Percentiles rank a stretch among this genome's conserved stretches.
Evolutionary conservation across 768 basidiomycete species (phyloP).

Genomic region (Termitomyces sp.): DNA sequence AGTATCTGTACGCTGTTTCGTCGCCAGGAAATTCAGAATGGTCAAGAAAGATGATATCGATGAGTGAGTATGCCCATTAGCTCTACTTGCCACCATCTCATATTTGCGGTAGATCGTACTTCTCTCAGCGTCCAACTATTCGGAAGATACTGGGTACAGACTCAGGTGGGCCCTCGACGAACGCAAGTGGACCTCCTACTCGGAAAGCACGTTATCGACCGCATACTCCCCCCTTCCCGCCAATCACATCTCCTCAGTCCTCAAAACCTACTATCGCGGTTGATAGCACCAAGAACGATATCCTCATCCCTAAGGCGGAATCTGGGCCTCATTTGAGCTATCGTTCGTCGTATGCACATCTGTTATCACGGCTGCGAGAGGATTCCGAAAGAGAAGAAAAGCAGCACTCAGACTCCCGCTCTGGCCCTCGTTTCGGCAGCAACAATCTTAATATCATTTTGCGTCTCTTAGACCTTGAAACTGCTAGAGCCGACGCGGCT

Average conservation of each 20-base stretch:
- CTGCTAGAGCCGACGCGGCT: conserved; percentile 37
- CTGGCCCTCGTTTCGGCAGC: conserved; percentile 10
- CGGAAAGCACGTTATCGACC: conserved; percentile 4
- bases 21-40: background rate
- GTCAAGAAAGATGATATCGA: background rate
- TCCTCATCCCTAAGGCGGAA: background rate
- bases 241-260: background rate
- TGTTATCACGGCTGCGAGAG: background rate
- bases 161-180: background rate
- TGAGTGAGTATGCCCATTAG: background rate
- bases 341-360: background rate
- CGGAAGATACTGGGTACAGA: background rate
- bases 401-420: background rate
- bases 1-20: background rate
- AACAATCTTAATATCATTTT: conserved; percentile 8
- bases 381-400: conserved; percentile 1
- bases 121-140: conserved; percentile 10
- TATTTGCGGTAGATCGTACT: conserved; percentile 9
- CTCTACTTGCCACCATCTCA: background rate
- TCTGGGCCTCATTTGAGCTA: background rate
- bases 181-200: background rate
- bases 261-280: background rate
- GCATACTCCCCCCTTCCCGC: conserved; percentile 13
- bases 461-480: conserved; percentile 31
- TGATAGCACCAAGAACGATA: background rate